Percentiles rank a stretch among this genome's conserved stretches.
These are phyloP conservation scores for Plasmodium chabaudi DNA, from an alignment of 169 alveolate genomes.

Conservation along the genomic window DNA sequence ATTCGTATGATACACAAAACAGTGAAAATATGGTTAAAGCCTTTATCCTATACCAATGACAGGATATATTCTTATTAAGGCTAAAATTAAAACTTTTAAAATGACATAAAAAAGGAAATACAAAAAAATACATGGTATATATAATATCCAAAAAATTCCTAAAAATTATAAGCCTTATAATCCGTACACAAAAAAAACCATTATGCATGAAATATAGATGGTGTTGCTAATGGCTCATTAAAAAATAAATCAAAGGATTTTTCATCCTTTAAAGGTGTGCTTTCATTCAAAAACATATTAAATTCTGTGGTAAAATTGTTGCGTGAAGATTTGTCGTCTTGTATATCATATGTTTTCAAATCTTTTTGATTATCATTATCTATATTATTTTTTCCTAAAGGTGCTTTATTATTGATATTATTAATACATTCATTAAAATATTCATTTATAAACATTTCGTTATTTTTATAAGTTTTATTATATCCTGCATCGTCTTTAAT, in stretches of 20 bases:
- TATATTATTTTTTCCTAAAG: constrained; percentile 15
- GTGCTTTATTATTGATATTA: not conserved
- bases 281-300: constrained; percentile 6
- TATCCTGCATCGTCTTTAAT: too few species aligned
- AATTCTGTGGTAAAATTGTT: constrained; percentile 2
- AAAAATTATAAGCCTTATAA: too few species aligned
- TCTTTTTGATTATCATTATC: constrained; percentile 4
- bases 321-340: not conserved
- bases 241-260: constrained; percentile 61
- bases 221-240: constrained; percentile 59
- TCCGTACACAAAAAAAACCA: too few species aligned
- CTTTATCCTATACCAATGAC: too few species aligned
- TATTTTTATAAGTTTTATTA: not conserved
- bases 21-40: too few species aligned
- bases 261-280: constrained; percentile 53
- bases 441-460: constrained; percentile 27
- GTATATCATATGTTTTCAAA: not conserved
- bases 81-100: too few species aligned
- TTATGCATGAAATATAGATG: constrained; percentile 60
- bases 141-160: too few species aligned
- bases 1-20: too few species aligned
- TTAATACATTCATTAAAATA: constrained; percentile 20
- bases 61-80: too few species aligned
- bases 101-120: too few species aligned
- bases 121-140: too few species aligned